phyloP scores from a whole-genome alignment of 148 eudicot genomes.

The Rhododendron mucronatum region DNA sequence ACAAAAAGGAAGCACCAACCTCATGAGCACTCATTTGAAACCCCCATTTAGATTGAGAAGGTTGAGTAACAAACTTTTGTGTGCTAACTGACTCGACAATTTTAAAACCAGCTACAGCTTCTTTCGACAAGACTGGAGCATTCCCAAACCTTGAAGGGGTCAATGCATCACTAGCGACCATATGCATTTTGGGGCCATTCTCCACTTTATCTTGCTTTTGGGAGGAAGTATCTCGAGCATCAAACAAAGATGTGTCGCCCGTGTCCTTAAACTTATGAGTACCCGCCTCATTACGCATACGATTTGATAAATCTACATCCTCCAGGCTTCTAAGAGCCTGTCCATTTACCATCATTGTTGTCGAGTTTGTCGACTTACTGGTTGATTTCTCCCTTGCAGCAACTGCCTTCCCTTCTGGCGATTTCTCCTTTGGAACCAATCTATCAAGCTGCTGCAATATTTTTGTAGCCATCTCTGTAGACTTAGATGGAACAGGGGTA shows the following conservation, averaged over 20 bases:
- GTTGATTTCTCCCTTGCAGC: constrained; percentile 32
- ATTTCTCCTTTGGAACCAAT: constrained; percentile 61
- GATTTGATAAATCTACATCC: constrained; percentile 35
- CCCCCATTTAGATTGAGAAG: constrained; percentile 46
- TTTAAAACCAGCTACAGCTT: constrained; percentile 16
- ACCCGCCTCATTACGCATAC: constrained; percentile 32
- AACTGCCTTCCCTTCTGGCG: constrained; percentile 37
- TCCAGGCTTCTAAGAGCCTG: constrained; percentile 45
- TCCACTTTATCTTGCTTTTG: constrained; percentile 25
- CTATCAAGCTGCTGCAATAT: constrained; percentile 76
- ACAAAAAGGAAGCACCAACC: constrained; percentile 31
- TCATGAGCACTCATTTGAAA: constrained; percentile 87
- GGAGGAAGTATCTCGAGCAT: constrained; percentile 22
- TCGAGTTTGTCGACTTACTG: constrained; percentile 32
- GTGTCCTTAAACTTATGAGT: constrained; percentile 24
- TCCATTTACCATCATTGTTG: constrained; percentile 37
- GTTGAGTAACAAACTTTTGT: constrained; percentile 21
- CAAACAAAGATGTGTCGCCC: constrained; percentile 15
- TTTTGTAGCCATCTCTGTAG: constrained; percentile 65
- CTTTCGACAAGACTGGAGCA: constrained; percentile 19
- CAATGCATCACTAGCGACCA: constrained; percentile 11
- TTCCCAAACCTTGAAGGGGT: constrained; percentile 20
- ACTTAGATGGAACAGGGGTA: constrained; percentile 60
- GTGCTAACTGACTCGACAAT: constrained; percentile 19
- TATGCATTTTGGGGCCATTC: constrained; percentile 18